A percentile compares a stretch with the other conserved stretches of the same genome.
Evolutionary conservation across 306 rosid species (phyloP).

Genomic region (Cicer arietinum): DNA sequence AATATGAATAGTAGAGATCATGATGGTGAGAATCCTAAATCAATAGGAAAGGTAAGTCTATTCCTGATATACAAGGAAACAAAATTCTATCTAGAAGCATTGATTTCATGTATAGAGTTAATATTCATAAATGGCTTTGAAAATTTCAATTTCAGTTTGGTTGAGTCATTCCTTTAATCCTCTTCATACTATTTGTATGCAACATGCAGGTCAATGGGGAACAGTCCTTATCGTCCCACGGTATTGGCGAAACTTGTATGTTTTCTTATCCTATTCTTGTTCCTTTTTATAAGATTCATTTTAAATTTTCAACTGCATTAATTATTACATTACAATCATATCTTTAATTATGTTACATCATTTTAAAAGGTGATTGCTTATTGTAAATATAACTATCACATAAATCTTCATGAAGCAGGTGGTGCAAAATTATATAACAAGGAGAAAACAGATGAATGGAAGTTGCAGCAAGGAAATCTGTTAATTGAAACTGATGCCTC

Average conservation of each 20-base stretch:
- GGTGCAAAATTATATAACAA: constrained; percentile 70
- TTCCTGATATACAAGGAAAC: background rate
- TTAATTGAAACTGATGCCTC: constrained; percentile 73
- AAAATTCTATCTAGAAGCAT: background rate
- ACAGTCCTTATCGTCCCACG: constrained; percentile 53
- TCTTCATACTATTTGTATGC: constrained; percentile 30
- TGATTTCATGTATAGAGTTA: background rate
- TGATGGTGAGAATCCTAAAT: constrained; percentile 56
- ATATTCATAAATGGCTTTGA: background rate
- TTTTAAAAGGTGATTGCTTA: background rate
- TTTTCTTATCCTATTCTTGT: background rate
- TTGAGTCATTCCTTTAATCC: constrained; percentile 25
- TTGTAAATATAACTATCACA: background rate
- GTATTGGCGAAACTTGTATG: background rate
- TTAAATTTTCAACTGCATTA: too few relatives aligned
- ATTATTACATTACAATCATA: too few relatives aligned
- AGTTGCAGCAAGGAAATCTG: constrained; percentile 76
- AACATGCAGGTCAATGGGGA: constrained; percentile 76
- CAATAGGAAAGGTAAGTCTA: constrained; percentile 1
- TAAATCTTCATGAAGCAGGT: constrained; percentile 55
- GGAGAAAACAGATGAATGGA: constrained; percentile 88
- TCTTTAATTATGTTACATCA: too few relatives aligned
- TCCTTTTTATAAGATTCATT: too few relatives aligned
- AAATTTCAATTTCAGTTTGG: constrained; percentile 7
- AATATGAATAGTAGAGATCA: constrained; percentile 63